A percentile compares a stretch with the other conserved stretches of the same genome.
phyloP scores from a whole-genome alignment of 495 filamentous ascomycete species.

The Penicillium pancosmium region DNA sequence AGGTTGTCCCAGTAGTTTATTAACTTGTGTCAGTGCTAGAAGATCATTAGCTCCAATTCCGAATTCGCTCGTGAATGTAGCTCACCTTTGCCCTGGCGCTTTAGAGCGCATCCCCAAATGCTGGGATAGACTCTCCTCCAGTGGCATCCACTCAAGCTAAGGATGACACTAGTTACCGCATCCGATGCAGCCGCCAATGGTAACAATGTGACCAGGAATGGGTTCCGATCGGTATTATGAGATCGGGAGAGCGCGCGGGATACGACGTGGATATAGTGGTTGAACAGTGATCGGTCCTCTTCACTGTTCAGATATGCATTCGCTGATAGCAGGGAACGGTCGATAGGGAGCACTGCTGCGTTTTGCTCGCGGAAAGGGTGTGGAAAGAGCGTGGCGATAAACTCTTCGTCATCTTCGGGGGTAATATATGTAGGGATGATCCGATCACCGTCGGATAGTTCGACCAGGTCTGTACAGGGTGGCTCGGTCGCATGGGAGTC shows the following conservation, averaged over 20 bases:
- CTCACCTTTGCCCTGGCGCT: conserved; percentile 29
- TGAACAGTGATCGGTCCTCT: conserved; percentile 32
- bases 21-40: conserved; percentile 29
- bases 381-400: conserved; percentile 28
- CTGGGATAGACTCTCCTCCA: conserved; percentile 33
- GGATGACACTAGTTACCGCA: conserved; percentile 30
- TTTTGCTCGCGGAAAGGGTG: conserved; percentile 15
- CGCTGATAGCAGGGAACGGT: not conserved
- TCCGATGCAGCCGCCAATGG: conserved; percentile 32
- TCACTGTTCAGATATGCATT: conserved; percentile 28
- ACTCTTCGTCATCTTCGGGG: conserved; percentile 23
- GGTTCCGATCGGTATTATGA: conserved; percentile 28
- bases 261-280: conserved; percentile 35
- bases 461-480: conserved; percentile 11
- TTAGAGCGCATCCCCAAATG: conserved; percentile 31
- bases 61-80: not conserved
- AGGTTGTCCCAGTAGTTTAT: conserved; percentile 14
- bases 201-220: conserved; percentile 29
- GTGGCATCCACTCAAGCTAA: conserved; percentile 34
- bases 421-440: conserved; percentile 3
- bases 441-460: conserved; percentile 19
- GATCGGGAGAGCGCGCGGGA: conserved; percentile 30
- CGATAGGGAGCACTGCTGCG: not conserved
- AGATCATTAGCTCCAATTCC: not conserved
- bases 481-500: conserved; percentile 10